These are phyloP conservation scores for Pelargonium citronellum DNA, from an alignment of 441 rosid species.

Conservation along the genomic window DNA sequence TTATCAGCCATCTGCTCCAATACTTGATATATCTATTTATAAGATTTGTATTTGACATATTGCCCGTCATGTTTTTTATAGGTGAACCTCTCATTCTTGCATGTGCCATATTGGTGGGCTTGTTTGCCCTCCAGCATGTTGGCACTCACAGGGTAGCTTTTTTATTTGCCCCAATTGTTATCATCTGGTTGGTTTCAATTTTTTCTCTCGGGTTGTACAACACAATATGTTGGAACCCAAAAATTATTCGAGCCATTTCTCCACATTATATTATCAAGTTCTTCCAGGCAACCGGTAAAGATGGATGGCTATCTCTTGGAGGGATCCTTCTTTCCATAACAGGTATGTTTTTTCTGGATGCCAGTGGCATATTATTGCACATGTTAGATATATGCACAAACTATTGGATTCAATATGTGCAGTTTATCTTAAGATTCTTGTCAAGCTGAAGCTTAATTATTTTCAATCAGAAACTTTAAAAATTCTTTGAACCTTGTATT, in stretches of 20 bases:
- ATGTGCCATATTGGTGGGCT: constrained; percentile 78
- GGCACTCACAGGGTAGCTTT: constrained; percentile 85
- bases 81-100: constrained; percentile 60
- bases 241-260: constrained; percentile 57
- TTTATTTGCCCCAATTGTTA: constrained; percentile 79
- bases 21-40: neutral
- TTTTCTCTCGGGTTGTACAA: constrained; percentile 68
- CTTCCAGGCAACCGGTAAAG: constrained; percentile 59
- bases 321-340: constrained; percentile 80
- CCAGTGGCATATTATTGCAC: neutral
- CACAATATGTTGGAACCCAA: constrained; percentile 66
- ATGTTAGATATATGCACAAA: neutral
- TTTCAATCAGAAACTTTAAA: neutral
- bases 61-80: constrained; percentile 23
- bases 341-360: constrained; percentile 45
- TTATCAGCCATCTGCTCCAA: neutral
- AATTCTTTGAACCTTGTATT: neutral
- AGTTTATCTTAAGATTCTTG: neutral
- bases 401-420: neutral
- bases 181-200: constrained; percentile 68
- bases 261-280: constrained; percentile 69
- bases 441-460: neutral
- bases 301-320: constrained; percentile 94
- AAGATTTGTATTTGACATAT: neutral
- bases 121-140: constrained; percentile 85